Conservation (phyloP, 2,329 filamentous ascomycete genomes). For the Neonectria neomacrospora region DNA sequence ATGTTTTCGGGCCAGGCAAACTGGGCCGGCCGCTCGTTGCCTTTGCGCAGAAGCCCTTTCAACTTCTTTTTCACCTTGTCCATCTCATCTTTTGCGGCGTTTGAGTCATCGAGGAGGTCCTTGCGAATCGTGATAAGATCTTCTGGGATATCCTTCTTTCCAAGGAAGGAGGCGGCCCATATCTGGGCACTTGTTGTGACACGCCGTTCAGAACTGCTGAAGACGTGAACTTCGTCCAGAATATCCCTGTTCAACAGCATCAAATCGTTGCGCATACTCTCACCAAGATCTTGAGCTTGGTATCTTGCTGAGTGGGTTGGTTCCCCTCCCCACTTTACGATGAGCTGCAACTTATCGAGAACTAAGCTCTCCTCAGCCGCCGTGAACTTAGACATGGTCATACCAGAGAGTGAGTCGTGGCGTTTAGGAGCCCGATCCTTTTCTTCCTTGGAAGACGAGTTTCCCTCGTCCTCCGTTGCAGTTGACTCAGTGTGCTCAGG, state of each 20-base stretch:
- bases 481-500: slow-evolving; percentile 46
- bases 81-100: slow-evolving; percentile 98
- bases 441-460: slow-evolving; percentile 38
- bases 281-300: slow-evolving; percentile 92
- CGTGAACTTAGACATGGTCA: slow-evolving; percentile 93
- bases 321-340: slow-evolving; percentile 99
- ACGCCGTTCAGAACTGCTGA: slow-evolving; percentile 93
- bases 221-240: slow-evolving; percentile 91
- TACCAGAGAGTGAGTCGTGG: slow-evolving; percentile 87
- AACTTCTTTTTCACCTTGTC: slow-evolving; percentile 99
- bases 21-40: slow-evolving; percentile 91
- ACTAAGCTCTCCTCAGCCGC: slow-evolving; percentile 93
- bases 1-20: slow-evolving; percentile 98
- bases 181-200: slow-evolving; percentile 98
- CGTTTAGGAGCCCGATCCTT: slow-evolving; percentile 61
- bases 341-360: slow-evolving; percentile 94
- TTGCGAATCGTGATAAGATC: slow-evolving; percentile 93
- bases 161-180: slow-evolving; percentile 89
- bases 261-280: slow-evolving; percentile 95
- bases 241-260: slow-evolving; percentile 92
- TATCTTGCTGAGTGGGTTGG: slow-evolving; percentile 97
- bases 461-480: slow-evolving; percentile 36
- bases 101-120: slow-evolving; percentile 95
- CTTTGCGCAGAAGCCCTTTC: slow-evolving; percentile 89
- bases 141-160: slow-evolving; percentile 83